Evolutionary conservation across 108 stramenopile genomes (phyloP), one percentile per base, ranked within the genome.

Genomic region (Cyclotella distinguenda): DNA sequence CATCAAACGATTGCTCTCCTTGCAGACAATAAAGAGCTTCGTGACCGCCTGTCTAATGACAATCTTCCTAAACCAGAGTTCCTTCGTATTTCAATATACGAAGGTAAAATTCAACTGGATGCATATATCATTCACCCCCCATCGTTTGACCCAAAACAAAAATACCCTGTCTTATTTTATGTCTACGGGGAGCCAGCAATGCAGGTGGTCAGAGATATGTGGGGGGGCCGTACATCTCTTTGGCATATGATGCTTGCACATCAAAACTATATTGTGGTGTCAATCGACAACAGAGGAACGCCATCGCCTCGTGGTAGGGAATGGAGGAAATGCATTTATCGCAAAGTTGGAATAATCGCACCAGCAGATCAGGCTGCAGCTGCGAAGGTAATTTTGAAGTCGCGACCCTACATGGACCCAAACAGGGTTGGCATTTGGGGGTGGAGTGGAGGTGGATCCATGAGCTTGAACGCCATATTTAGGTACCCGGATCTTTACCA

Each of bases 401-500:
- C 65, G 31, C 59, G 65, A 32, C 73, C 73, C 19, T 74, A 74
- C 42, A 52, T 74, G 34, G 73, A 74, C 44, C 32, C 44, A 26
- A 60, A 62, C 6, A 38, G 73, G 23, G 65, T 74, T n/a, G 73
- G 65, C n/a, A 74, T 74, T 61, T 74, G 73, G 73, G 73, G 73
- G 39, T 74, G 73, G 73, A 61, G 59, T 39, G 73, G 73, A 61
- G 73, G 73, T 43, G 73, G 73, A 15, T 66, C 65, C 8, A 74
- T 74, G 73, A 74, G 73, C 48, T 48, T 74, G 60, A 74, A 74
- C 67, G 73, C 73, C 47, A 74, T 74, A 30, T 74, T 74, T 54
- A 30, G 73, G 36, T 66, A 66, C 56, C 73, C 73, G 26, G 60
- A 74, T 40, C 52, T 74, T 7, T 74, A 74, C 44, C 65, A 57